Percentiles rank a stretch among this genome's conserved stretches.
phyloP scores from a whole-genome alignment of 805 yeast species.

The Starmerella kuoi region DNA sequence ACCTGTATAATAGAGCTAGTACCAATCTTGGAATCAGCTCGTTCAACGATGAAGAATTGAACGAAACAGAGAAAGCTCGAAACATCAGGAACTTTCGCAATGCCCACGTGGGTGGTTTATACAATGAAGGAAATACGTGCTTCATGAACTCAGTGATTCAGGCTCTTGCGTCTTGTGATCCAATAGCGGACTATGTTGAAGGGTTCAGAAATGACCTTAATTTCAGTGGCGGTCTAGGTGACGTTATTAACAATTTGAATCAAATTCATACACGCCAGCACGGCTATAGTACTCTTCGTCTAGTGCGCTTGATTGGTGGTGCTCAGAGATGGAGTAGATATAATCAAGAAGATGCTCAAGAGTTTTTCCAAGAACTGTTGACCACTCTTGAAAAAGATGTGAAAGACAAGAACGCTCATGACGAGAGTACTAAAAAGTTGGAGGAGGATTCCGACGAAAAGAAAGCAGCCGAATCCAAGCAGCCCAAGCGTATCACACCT shows the following conservation, averaged over 20 bases:
- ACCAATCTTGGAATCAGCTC: constrained; percentile 20
- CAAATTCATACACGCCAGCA: constrained; percentile 24
- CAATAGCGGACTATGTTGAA: constrained; percentile 45
- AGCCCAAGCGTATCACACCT: constrained; percentile 45
- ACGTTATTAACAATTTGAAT: constrained; percentile 24
- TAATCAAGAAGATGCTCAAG: constrained; percentile 95
- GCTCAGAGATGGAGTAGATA: constrained; percentile 61
- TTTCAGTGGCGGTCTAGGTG: constrained; percentile 21
- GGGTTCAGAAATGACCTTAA: constrained; percentile 27
- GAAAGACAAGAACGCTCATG: constrained; percentile 11
- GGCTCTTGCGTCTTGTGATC: constrained; percentile 60
- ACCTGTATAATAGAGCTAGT: constrained; percentile 25
- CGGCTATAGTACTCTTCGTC: constrained; percentile 24
- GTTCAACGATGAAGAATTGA: constrained; percentile 23
- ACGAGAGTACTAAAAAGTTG: not conserved
- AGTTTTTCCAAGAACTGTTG: constrained; percentile 59
- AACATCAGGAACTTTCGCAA: constrained; percentile 20
- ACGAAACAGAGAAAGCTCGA: constrained; percentile 19
- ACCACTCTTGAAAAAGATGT: constrained; percentile 27
- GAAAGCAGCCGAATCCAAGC: not conserved
- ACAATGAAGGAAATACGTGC: constrained; percentile 87
- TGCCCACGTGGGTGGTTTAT: constrained; percentile 62
- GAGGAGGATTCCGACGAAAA: not conserved
- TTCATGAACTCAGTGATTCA: constrained; percentile 89
- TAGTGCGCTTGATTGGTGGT: constrained; percentile 21